Evolutionary conservation across 352 stramenopile genomes (phyloP), one percentile per base, ranked within the genome.

Genomic region (Phytophthora pluvialis): DNA sequence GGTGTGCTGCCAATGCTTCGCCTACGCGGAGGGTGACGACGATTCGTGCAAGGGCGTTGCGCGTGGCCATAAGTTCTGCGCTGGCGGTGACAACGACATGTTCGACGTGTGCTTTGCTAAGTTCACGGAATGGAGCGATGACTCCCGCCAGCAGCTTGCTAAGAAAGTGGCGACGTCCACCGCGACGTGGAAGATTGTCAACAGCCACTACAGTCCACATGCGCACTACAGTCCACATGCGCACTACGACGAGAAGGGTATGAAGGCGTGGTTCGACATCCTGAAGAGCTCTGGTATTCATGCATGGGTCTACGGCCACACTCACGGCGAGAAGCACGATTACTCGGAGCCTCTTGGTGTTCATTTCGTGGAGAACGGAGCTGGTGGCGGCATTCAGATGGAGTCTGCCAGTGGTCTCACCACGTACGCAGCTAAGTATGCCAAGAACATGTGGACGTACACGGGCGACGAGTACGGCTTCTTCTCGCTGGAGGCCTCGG

Each of bases 351-450:
- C 64, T 3, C 64, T 84, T 18, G 67, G 67, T 9, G 78, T 82
- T 5, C 83, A 91, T 58, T 91, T 91, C 42, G 68, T 91, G 31
- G 83, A 90, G 55, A 91, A 91, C 40, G 83, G 80, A 38, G 83
- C 80, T 36, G 83, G 82, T 47, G 82, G 82, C 11, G 82, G 82
- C 42, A 91, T 91, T 47, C 75, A 88, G 67, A 88, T 78, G 46
- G 75, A 86, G 38, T 88, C 83, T 33, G 72, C 81, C 4, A 86
- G 79, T 61, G 81, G 80, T 26, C 82, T 90, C 32, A 77, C 79
- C 1, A 64, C 58, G 31, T 83, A 86, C 55, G 78, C 76, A 5
- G 55, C 60, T 29, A 38, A 67, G 38, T 77, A 78, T 32, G 63
- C 88, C 1, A 64, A 61, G 16, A 87, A 87, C 44, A 49, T 86